Percentiles rank a stretch among this genome's conserved stretches.
phyloP scores from a whole-genome alignment of 371 early-diverging fungal species.

The Cokeromyces recurvatus region DNA sequence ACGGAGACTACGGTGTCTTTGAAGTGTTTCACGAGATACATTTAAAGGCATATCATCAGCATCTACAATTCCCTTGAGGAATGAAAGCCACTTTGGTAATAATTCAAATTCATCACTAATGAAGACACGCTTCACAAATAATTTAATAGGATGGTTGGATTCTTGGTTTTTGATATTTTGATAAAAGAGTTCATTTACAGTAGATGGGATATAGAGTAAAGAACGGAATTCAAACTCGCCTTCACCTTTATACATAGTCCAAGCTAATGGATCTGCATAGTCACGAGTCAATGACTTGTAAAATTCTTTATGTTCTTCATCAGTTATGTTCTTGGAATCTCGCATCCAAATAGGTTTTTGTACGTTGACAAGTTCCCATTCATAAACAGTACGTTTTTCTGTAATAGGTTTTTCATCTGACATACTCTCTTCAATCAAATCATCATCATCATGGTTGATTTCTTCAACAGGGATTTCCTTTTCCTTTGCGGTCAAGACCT shows the following conservation, averaged over 20 bases:
- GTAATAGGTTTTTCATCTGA: conserved; percentile 54
- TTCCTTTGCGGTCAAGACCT: conserved; percentile 61
- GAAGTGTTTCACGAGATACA: conserved; percentile 94
- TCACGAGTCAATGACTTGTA: conserved; percentile 80
- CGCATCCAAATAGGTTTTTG: conserved; percentile 94
- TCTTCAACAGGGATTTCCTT: conserved; percentile 40
- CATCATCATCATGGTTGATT: conserved; percentile 34
- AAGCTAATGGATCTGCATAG: conserved; percentile 52
- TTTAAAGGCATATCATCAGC: conserved; percentile 94
- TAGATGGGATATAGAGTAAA: conserved; percentile 80
- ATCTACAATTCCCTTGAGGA: conserved; percentile 84
- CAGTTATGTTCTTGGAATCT: conserved; percentile 68
- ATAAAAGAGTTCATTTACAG: conserved; percentile 66
- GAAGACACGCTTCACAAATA: conserved; percentile 93
- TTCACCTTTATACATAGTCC: conserved; percentile 83
- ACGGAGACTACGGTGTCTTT: conserved; percentile 76
- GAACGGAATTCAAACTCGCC: conserved; percentile 85
- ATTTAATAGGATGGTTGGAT: conserved; percentile 84
- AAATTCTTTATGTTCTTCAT: conserved; percentile 81
- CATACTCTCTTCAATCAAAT: conserved; percentile 51
- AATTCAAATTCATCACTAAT: conserved; percentile 89
- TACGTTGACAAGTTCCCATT: conserved; percentile 69
- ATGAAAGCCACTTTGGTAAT: conserved; percentile 69
- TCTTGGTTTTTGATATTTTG: conserved; percentile 46
- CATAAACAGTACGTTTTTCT: conserved; percentile 44